These are phyloP conservation scores for Cyclotella sp. DNA, from an alignment of 108 stramenopile species.

Conservation along the genomic window DNA sequence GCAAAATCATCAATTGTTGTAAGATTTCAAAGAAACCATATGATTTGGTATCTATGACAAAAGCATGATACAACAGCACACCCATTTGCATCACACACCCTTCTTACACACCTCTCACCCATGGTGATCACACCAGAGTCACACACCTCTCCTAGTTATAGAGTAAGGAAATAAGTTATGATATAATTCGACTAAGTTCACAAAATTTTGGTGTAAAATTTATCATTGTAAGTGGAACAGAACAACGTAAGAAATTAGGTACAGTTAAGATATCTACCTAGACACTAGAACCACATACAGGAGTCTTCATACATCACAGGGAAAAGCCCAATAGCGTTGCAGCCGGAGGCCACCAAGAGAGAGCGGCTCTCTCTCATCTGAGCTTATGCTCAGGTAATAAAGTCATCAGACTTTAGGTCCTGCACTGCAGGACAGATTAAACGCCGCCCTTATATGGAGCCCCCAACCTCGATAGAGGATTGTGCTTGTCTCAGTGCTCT, in stretches of 20 bases:
- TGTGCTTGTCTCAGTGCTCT: neutral
- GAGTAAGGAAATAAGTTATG: too few relatives aligned
- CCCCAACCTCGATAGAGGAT: neutral
- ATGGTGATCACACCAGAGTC: too few relatives aligned
- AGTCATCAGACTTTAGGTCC: neutral
- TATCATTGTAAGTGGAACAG: too few relatives aligned
- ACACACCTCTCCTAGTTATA: too few relatives aligned
- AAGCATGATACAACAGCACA: too few relatives aligned
- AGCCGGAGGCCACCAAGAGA: conserved; percentile 15
- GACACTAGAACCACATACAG: neutral
- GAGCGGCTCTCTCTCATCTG: conserved; percentile 11
- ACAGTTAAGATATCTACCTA: conserved; percentile 5
- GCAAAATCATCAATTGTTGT: too few relatives aligned
- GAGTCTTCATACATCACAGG: conserved; percentile 6
- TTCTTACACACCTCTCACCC: too few relatives aligned
- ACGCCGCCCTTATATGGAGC: neutral
- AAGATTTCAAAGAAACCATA: too few relatives aligned
- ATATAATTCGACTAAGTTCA: too few relatives aligned
- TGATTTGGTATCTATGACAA: too few relatives aligned
- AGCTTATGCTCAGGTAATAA: neutral
- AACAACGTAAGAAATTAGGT: conserved; percentile 12
- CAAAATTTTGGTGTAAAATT: too few relatives aligned
- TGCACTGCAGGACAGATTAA: neutral
- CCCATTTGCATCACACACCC: too few relatives aligned
- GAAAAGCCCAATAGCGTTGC: conserved; percentile 5